phyloP scores from a whole-genome alignment of 129 eudicot genomes.

The Flaveria brownii region DNA sequence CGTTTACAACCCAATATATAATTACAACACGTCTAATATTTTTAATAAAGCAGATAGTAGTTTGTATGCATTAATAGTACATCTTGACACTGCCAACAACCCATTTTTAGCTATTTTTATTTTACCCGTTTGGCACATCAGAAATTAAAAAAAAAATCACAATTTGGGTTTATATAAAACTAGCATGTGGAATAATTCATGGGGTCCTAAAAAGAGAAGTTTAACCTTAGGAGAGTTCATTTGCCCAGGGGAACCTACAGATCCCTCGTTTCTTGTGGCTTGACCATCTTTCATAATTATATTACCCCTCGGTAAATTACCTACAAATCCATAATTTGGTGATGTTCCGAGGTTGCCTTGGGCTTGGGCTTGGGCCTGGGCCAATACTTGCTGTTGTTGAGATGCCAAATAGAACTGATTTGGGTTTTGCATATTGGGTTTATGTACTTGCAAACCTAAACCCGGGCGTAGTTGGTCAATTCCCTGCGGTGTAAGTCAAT shows the following conservation, averaged over 20 bases:
- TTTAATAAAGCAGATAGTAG: not conserved
- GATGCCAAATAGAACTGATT: slow-evolving; percentile 86
- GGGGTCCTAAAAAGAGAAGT: slow-evolving; percentile 12
- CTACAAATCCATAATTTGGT: slow-evolving; percentile 78
- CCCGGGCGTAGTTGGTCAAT: slow-evolving; percentile 77
- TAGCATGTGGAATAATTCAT: slow-evolving; percentile 8
- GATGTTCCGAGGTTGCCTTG: slow-evolving; percentile 72
- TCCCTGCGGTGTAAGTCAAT: slow-evolving; percentile 50
- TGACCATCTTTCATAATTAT: slow-evolving; percentile 85
- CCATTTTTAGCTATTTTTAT: not conserved
- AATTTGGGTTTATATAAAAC: slow-evolving; percentile 4
- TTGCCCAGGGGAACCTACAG: slow-evolving; percentile 84
- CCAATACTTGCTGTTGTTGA: slow-evolving; percentile 84
- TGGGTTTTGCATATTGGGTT: slow-evolving; percentile 70
- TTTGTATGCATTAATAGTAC: slow-evolving; percentile 1
- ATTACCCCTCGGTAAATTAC: slow-evolving; percentile 83
- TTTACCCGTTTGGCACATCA: not conserved
- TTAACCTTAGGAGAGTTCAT: slow-evolving; percentile 85
- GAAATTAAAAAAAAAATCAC: not conserved
- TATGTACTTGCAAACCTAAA: slow-evolving; percentile 75
- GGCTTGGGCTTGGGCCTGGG: slow-evolving; percentile 93
- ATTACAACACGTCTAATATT: not conserved
- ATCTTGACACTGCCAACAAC: not conserved
- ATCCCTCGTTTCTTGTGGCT: slow-evolving; percentile 79
- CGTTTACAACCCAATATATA: not conserved